Percentiles rank a stretch among this genome's conserved stretches.
phyloP scores from a whole-genome alignment of 2,329 filamentous ascomycete species.

The Lachnellula willkommii region DNA sequence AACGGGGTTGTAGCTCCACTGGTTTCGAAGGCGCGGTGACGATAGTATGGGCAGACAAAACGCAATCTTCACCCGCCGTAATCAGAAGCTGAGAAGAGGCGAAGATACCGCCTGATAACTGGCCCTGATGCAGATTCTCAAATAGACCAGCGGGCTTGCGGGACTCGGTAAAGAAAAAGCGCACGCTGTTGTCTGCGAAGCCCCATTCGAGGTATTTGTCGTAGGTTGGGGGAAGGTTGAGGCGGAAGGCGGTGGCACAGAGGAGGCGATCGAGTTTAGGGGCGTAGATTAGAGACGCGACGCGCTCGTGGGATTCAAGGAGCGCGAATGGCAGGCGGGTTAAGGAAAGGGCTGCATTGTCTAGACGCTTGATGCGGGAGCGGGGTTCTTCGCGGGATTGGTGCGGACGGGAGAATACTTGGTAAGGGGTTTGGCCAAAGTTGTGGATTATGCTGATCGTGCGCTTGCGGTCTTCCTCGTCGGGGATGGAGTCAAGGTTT shows the following conservation, averaged over 20 bases:
- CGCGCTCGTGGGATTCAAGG: slow-evolving; percentile 65
- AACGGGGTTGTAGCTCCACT: slow-evolving; percentile 72
- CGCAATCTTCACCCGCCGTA: slow-evolving; percentile 88
- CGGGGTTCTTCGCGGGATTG: slow-evolving; percentile 65
- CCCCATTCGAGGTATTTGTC: slow-evolving; percentile 96
- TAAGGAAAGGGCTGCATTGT: slow-evolving; percentile 70
- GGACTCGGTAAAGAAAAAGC: slow-evolving; percentile 82
- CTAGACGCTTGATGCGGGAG: slow-evolving; percentile 63
- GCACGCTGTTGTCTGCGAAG: slow-evolving; percentile 85
- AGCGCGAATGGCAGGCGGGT: slow-evolving; percentile 74
- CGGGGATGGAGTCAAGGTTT: slow-evolving; percentile 83
- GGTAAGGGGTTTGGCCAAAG: slow-evolving; percentile 94
- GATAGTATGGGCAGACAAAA: slow-evolving; percentile 78
- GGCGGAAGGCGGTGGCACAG: slow-evolving; percentile 74
- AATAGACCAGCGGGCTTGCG: slow-evolving; percentile 81
- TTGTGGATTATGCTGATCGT: slow-evolving; percentile 97
- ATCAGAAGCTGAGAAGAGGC: slow-evolving; percentile 87
- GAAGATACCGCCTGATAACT: slow-evolving; percentile 77
- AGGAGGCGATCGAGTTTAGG: slow-evolving; percentile 76
- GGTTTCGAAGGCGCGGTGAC: slow-evolving; percentile 56
- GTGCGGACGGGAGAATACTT: slow-evolving; percentile 82
- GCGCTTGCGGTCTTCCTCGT: slow-evolving; percentile 47
- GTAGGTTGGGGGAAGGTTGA: slow-evolving; percentile 80
- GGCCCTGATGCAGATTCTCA: slow-evolving; percentile 88
- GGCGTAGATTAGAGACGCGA: slow-evolving; percentile 73